Base-by-base conservation (phyloP, 2,329 filamentous ascomycete species). In the Exophiala alcalophila region DNA sequence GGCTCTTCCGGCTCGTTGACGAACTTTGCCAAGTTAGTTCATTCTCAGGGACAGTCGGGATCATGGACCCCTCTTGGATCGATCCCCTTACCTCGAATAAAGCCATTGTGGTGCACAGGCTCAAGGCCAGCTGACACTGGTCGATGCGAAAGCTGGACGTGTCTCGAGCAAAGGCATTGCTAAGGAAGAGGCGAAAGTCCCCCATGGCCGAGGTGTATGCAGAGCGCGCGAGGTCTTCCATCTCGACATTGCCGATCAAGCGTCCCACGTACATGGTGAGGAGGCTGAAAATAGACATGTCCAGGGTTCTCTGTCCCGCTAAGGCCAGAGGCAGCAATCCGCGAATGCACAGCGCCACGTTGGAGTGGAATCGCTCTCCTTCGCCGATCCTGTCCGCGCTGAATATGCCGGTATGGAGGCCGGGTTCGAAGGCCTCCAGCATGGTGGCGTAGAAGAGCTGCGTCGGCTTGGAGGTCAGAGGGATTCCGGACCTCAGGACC, bases 241-340 rank as follows among this genome's bases (percentile, higher is more conserved):
- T 21, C 8, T 24, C 18, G 8, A n/a, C 3, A n/a, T 40, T 28
- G 27, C 32, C 32, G 36, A 24, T 15, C 7, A 40, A 25, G 8
- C 20, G 36, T 10, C 36, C 28, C 36, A 40, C 7, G 14, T 40
- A 40, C 27, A 40, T 40, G 18, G 36, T 31, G 12, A 40, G 36
- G 9, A 40, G 20, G 20, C 36, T 31, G 27, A 40, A 32, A 5
- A 40, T 18, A 4, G 36, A 25, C 5, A 12, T 16, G 27, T 40
- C 36, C n/a, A 40, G 7, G n/a, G 32, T 27, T 21, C 28, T 12
- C 14, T 25, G 27, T 3, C 27, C 18, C 10, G n/a, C 20, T 14
- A 25, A 21, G 6, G 36, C 36, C 10, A 40, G 27, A 5, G 36
- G 36, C 7, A 40, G 27, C 20, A 40, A 31, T 4, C 26, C 27